Evolutionary conservation across 805 yeast genomes (phyloP).

Genomic region (Ogataea sp.): DNA sequence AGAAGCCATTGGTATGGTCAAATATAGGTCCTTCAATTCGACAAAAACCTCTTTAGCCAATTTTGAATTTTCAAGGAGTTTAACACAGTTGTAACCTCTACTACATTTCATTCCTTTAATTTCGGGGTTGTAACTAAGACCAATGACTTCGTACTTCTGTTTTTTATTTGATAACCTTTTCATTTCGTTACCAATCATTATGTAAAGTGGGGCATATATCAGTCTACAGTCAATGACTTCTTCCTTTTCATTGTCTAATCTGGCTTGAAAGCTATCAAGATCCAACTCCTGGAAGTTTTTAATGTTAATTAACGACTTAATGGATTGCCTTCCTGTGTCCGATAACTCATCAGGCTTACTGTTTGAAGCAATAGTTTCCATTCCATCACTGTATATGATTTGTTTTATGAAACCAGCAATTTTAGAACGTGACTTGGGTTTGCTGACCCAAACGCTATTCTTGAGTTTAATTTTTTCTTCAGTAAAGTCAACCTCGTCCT

Average conservation of each 20-base stretch:
- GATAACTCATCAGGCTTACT: no score
- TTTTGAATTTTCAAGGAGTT: constrained; percentile 18
- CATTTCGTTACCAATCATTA: constrained; percentile 50
- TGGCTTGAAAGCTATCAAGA: no score
- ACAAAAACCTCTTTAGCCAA: constrained; percentile 8
- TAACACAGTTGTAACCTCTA: constrained; percentile 52
- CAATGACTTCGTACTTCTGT: constrained; percentile 31
- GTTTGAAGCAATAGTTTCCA: no score
- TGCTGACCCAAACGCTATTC: no score
- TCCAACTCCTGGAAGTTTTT: no score
- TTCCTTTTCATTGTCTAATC: not conserved
- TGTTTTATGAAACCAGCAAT: no score
- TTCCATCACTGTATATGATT: no score
- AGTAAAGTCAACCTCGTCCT: not conserved
- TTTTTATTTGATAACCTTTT: constrained; percentile 20
- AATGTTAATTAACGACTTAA: no score
- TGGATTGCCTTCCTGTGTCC: no score
- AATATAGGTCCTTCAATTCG: not conserved
- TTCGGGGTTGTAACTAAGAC: constrained; percentile 25
- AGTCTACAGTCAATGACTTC: not conserved
- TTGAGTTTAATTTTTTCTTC: not conserved
- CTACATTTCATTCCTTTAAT: constrained; percentile 32
- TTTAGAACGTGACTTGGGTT: no score
- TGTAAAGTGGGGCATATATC: constrained; percentile 34
- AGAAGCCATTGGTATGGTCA: not conserved